A percentile compares a stretch with the other conserved stretches of the same genome.
phyloP scores from a whole-genome alignment of 768 basidiomycete species.

The Scleroderma bovista region DNA sequence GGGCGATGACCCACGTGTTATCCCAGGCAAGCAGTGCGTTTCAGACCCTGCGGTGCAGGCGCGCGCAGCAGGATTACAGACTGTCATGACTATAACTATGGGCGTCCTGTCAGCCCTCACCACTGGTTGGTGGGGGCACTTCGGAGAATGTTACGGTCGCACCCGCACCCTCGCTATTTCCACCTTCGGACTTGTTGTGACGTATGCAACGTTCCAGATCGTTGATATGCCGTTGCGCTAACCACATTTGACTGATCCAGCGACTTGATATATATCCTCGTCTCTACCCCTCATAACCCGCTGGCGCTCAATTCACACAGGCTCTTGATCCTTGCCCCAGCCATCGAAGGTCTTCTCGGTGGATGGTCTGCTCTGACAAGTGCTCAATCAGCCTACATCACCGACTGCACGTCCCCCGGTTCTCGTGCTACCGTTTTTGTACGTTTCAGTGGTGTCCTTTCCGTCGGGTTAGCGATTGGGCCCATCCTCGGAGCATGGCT shows the following conservation, averaged over 20 bases:
- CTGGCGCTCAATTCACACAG: slow-evolving; percentile 63
- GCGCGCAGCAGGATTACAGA: slow-evolving; percentile 68
- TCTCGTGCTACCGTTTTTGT: slow-evolving; percentile 69
- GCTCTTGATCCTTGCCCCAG: slow-evolving; percentile 70
- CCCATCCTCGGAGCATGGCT: slow-evolving; percentile 61
- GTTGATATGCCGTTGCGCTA: slow-evolving; percentile 13
- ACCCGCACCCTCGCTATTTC: slow-evolving; percentile 66
- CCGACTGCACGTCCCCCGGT: slow-evolving; percentile 77
- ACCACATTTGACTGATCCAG: slow-evolving; percentile 34
- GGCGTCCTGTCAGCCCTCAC: slow-evolving; percentile 76
- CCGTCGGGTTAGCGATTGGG: slow-evolving; percentile 71
- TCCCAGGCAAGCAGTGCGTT: slow-evolving; percentile 35
- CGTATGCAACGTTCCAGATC: slow-evolving; percentile 46
- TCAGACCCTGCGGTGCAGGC: slow-evolving; percentile 57
- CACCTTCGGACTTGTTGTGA: slow-evolving; percentile 63
- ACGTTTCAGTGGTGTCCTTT: slow-evolving; percentile 68
- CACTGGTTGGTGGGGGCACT: slow-evolving; percentile 83
- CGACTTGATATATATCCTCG: slow-evolving; percentile 75
- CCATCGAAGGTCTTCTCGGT: slow-evolving; percentile 76
- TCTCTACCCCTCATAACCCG: slow-evolving; percentile 57
- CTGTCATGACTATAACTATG: slow-evolving; percentile 70
- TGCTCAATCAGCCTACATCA: slow-evolving; percentile 64
- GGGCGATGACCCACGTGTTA: slow-evolving; percentile 34
- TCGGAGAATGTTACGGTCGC: slow-evolving; percentile 71
- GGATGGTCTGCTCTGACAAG: slow-evolving; percentile 65